These are phyloP conservation scores for Linderniella brevidens DNA, from an alignment of 257 asterid species.

Conservation along the genomic window DNA sequence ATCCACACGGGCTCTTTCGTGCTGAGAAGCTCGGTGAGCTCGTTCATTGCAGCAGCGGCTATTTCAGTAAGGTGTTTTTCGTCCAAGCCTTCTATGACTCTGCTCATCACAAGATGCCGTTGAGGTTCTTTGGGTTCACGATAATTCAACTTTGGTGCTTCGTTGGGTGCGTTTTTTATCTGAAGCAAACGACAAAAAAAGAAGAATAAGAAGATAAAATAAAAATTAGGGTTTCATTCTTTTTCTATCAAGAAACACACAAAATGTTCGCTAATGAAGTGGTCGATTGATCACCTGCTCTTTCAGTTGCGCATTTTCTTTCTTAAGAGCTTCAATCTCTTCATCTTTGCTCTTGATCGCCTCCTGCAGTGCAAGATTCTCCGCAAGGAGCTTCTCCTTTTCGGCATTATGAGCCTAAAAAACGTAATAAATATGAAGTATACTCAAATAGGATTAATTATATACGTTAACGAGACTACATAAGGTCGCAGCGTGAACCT, in stretches of 20 bases:
- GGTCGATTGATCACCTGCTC: conserved; percentile 47
- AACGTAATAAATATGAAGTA: no score
- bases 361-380: conserved; percentile 23
- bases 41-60: conserved; percentile 30
- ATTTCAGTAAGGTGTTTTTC: conserved; percentile 21
- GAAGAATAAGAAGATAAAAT: not conserved
- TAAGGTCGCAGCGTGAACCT: no score
- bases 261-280: not conserved
- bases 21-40: conserved; percentile 34
- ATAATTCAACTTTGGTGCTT: no score
- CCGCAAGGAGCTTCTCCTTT: conserved; percentile 13
- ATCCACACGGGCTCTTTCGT: conserved; percentile 49
- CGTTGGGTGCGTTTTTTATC: no score
- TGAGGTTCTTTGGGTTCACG: conserved; percentile 3
- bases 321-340: conserved; percentile 24
- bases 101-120: conserved; percentile 7
- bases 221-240: not conserved
- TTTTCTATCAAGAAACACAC: not conserved
- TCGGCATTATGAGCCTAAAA: no score
- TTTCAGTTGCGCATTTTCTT: conserved; percentile 36
- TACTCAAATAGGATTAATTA: conserved; percentile 11
- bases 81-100: conserved; percentile 13
- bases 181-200: no score
- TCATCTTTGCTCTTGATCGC: conserved; percentile 17
- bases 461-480: not conserved